phyloP scores from a whole-genome alignment of 2,329 filamentous ascomycete species.

The Reticulascus tulasneorum region DNA sequence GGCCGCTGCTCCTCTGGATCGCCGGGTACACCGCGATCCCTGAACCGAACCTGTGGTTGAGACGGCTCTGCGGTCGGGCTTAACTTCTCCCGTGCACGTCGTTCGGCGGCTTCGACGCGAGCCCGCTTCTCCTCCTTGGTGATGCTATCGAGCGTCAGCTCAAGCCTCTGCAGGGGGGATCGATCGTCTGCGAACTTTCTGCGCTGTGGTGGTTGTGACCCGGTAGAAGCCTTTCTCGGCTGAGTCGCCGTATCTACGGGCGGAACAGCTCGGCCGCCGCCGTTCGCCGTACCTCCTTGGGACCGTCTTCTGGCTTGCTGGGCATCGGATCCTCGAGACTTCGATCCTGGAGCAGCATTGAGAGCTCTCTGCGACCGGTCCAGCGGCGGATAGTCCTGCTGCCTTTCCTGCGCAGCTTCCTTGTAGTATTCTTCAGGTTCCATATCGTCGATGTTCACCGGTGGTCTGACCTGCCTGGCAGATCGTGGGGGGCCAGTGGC shows the following conservation, averaged over 20 bases:
- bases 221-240: slow-evolving; percentile 33
- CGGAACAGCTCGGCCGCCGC: slow-evolving; percentile 4
- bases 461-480: slow-evolving; percentile 18
- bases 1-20: slow-evolving; percentile 13
- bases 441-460: slow-evolving; percentile 21
- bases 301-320: slow-evolving; percentile 6
- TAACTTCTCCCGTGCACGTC: slow-evolving; percentile 62
- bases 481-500: slow-evolving; percentile 24
- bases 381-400: slow-evolving; percentile 19
- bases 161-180: slow-evolving; percentile 89
- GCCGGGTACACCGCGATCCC: slow-evolving; percentile 14
- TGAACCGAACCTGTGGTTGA: slow-evolving; percentile 24
- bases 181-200: slow-evolving; percentile 72
- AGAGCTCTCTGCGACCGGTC: slow-evolving; percentile 24
- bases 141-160: slow-evolving; percentile 85
- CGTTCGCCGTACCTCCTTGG: slow-evolving; percentile 10
- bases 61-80: slow-evolving; percentile 8
- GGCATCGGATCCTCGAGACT: neutral
- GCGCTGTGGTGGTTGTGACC: slow-evolving; percentile 36
- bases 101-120: slow-evolving; percentile 76
- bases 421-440: slow-evolving; percentile 29
- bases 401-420: slow-evolving; percentile 6
- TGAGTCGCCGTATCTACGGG: slow-evolving; percentile 18
- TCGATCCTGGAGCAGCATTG: slow-evolving; percentile 17
- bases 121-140: slow-evolving; percentile 95